A percentile compares a stretch with the other conserved stretches of the same genome.
Evolutionary conservation across 768 basidiomycete species (phyloP).

Genomic region (Suillus placidus): DNA sequence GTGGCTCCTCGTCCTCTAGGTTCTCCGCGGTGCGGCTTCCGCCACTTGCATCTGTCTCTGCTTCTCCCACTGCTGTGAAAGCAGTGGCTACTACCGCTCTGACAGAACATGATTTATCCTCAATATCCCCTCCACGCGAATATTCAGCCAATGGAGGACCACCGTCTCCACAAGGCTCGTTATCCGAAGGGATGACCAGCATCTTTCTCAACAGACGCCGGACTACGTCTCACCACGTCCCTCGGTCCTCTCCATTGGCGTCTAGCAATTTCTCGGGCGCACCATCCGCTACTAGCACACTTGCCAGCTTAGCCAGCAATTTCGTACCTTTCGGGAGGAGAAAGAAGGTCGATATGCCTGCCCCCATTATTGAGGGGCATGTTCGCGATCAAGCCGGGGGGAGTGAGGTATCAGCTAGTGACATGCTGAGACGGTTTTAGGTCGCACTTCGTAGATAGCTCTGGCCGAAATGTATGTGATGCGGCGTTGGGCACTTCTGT

Average conservation of each 20-base stretch:
- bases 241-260: conserved; percentile 52
- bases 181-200: conserved; percentile 61
- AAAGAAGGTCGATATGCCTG: conserved; percentile 35
- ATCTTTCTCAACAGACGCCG: conserved; percentile 50
- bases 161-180: conserved; percentile 63
- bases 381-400: conserved; percentile 20
- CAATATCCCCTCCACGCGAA: conserved; percentile 43
- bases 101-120: conserved; percentile 54
- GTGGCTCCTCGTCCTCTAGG: conserved; percentile 66
- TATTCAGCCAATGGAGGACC: conserved; percentile 37
- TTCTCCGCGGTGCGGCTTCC: conserved; percentile 70
- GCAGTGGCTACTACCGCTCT: conserved; percentile 70
- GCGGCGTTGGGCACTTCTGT: background rate
- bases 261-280: conserved; percentile 15
- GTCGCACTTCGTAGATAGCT: background rate
- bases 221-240: conserved; percentile 61
- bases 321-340: conserved; percentile 67
- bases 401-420: conserved; percentile 41
- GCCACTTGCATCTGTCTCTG: conserved; percentile 51
- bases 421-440: conserved; percentile 36
- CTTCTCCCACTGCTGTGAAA: conserved; percentile 49
- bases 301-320: conserved; percentile 62
- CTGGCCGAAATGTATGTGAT: background rate
- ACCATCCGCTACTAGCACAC: conserved; percentile 51
- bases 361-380: conserved; percentile 29